Base-by-base conservation (phyloP, 139 green algal species). In the Prasinococcaceae sp. region DNA sequence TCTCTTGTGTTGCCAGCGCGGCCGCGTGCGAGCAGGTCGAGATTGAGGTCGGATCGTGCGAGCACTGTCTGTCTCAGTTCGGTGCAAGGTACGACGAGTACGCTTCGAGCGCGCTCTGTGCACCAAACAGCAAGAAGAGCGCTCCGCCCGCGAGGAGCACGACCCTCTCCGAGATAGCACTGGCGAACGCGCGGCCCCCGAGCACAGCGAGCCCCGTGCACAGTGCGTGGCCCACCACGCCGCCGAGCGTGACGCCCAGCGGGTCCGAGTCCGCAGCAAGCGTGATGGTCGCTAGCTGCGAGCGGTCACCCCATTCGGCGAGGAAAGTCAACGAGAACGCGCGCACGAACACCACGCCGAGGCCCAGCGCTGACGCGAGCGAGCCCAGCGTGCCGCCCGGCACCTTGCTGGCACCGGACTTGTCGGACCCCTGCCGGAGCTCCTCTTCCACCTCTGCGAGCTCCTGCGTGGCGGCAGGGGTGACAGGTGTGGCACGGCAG, bases 221-320 rank as follows among this genome's bases (percentile, higher is more conserved):
- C 17, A 85, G 54, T 10, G 65, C 64, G 60, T 96, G 88, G 2
- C 86, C 88, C 26, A 93, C 14, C 25, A 92, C 84, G 41, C 80
- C 86, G 4, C 88, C 86, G 5, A 95, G 28, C 0, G 81, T 86
- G 1, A 97, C 88, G 3, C 86, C 86, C 24, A 84, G 25, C 9
- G 79, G 70, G 54, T 94, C 73, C n/a, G 72, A 55, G 8, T 79
- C 73, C 2, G 88, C 80, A n/a, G 85, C 87, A 14, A 69, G 45
- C 3, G 33, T 53, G 32, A 69, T 58, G 12, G 61, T 69, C 12
- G 53, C 53, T 12, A 69, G 32, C 45, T 72, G 51, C 20, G 28
- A 43, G 6, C 47, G 46, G 20, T 69, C 61, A 20, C 61, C 61
- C 61, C 61, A 69, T 30, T 69, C 61, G 8, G 50, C 61, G 6